Base-by-base conservation (phyloP, 139 green algal species). In the Spirogloea muscicola region DNA sequence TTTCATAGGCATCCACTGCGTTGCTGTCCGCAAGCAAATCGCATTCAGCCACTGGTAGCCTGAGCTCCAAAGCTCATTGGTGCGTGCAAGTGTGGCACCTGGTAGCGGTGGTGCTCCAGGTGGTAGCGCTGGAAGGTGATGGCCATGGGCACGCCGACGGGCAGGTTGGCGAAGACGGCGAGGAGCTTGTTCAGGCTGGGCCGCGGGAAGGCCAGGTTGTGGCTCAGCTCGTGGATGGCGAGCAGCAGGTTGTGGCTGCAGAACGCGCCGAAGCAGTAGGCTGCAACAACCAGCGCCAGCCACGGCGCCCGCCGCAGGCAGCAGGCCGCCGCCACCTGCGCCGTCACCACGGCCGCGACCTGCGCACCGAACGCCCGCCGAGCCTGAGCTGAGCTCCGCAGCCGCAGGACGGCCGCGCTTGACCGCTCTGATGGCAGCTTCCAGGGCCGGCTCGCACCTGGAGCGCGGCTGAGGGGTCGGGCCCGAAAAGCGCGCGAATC, bases 81-180 rank as follows among this genome's bases (percentile, higher is more conserved):
- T 16, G 44, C 16, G 44, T 55, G 18, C 44, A 55, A 29, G 25
- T 63, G n/a, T 10, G 9, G 9, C 76, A n/a, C n/a, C n/a, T 88
- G 81, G 44, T 49, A 83, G 5, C 76, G 76, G 81, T 92, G 88
- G 76, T 92, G 88, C 70, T 90, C 86, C 76, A 90, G 78, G 74
- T 92, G 88, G 68, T 92, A 92, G 55, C 88, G 84, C n/a, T 84
- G 52, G 60, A 92, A 92, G 41, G 82, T 82, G 37, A 83, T 82
- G 4, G 83, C 79, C 40, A 89, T 83, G 0, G 88, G 88, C 3
- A 92, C 76, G 10, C 84, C 81, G 43, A 90, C 72, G 4, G 82
- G 77, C 46, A 85, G 67, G 80, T 92, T 92, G 74, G 74, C 80
- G 9, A 85, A 41, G 4, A 91, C 13, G 16, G 62, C 76, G 9